Percentiles rank a stretch among this genome's conserved stretches.
Conservation (phyloP, 495 filamentous ascomycete genomes). For the Apodospora peruviana region DNA sequence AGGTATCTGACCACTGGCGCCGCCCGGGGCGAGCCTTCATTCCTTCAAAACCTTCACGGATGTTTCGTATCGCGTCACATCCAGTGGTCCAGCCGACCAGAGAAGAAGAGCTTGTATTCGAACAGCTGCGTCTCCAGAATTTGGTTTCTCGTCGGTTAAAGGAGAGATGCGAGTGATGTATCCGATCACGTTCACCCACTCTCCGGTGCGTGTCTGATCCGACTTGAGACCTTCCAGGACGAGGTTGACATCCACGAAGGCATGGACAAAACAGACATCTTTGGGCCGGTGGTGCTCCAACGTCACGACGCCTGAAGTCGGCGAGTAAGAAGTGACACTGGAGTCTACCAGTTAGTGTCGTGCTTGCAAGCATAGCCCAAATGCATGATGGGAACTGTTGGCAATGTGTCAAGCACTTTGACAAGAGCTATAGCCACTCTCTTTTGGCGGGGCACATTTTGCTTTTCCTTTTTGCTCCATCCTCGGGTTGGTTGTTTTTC, state of each 20-base stretch:
- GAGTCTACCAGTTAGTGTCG: constrained; percentile 8
- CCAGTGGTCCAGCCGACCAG: constrained; percentile 59
- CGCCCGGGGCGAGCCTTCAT: neutral
- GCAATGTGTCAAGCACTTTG: too few species aligned
- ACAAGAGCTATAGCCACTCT: neutral
- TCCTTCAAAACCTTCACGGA: constrained; percentile 19
- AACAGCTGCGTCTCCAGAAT: constrained; percentile 12
- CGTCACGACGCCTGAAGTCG: constrained; percentile 50
- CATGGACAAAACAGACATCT: constrained; percentile 28
- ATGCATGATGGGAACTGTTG: too few species aligned
- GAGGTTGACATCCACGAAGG: constrained; percentile 63
- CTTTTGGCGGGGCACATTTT: too few species aligned
- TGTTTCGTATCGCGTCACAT: constrained; percentile 58
- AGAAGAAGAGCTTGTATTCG: constrained; percentile 61
- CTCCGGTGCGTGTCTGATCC: constrained; percentile 65
- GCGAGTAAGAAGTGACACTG: constrained; percentile 67
- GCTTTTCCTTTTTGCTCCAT: too few species aligned
- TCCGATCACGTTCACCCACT: constrained; percentile 88
- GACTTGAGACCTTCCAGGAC: constrained; percentile 59
- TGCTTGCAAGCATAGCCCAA: too few species aligned
- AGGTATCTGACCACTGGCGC: too few species aligned
- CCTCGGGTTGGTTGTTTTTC: neutral
- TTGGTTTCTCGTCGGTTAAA: constrained; percentile 8
- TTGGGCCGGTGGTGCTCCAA: constrained; percentile 65
- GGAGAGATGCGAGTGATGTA: constrained; percentile 51